phyloP scores from a whole-genome alignment of 1,139 yeast genomes.

The Hansenula sp. region DNA sequence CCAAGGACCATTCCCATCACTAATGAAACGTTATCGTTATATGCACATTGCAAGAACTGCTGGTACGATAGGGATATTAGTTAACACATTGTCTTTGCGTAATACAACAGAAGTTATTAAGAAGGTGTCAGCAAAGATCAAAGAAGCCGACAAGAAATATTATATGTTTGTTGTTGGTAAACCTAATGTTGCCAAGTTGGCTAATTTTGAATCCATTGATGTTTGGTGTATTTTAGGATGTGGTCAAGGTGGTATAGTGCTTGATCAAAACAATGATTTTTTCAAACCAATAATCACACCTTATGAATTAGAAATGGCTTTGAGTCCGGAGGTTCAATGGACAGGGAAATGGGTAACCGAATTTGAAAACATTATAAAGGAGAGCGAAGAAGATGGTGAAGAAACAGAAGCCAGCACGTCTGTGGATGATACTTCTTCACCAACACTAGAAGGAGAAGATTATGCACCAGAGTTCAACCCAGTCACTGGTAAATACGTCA shows the following conservation, averaged over 20 bases:
- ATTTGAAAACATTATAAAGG: conserved; percentile 37
- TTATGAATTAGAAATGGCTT: conserved; percentile 78
- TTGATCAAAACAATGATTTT: conserved; percentile 74
- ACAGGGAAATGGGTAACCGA: conserved; percentile 91
- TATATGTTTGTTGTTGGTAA: conserved; percentile 95
- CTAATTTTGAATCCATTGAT: conserved; percentile 89
- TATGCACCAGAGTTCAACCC: conserved; percentile 85
- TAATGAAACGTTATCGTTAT: conserved; percentile 77
- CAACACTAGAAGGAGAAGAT: conserved; percentile 37
- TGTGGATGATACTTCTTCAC: conserved; percentile 8
- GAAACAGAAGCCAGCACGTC: conserved; percentile 7
- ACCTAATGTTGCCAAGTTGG: conserved; percentile 96
- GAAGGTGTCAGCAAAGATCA: conserved; percentile 54
- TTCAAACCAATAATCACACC: conserved; percentile 93
- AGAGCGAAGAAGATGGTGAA: conserved; percentile 23
- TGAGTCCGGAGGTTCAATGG: conserved; percentile 75
- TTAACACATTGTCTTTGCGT: conserved; percentile 78
- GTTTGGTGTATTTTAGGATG: conserved; percentile 95
- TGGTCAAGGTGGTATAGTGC: conserved; percentile 86
- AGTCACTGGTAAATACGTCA: conserved; percentile 73
- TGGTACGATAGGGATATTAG: conserved; percentile 85
- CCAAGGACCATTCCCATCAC: conserved; percentile 66
- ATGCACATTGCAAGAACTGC: conserved; percentile 91
- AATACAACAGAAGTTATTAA: conserved; percentile 65
- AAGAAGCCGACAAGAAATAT: conserved; percentile 80